These are phyloP conservation scores for Colletotrichum ledebouriae DNA, from an alignment of 2,329 filamentous ascomycete species.

Conservation along the genomic window DNA sequence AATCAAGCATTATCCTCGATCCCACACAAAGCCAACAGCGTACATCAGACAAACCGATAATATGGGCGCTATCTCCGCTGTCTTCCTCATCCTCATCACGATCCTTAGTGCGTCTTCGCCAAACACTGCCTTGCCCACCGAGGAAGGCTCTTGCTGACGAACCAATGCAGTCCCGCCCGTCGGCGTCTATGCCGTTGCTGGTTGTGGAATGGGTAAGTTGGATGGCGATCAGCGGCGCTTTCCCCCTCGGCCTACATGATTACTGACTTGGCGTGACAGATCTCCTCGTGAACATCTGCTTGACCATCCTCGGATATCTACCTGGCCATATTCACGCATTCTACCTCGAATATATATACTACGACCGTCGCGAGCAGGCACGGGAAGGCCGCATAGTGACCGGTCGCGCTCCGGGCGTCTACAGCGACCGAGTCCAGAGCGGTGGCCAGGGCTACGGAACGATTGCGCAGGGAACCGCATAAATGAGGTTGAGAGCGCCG, in stretches of 20 bases:
- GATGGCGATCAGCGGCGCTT: neutral
- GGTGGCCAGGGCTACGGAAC: slow-evolving; percentile 74
- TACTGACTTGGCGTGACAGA: slow-evolving; percentile 55
- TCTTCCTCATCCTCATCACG: slow-evolving; percentile 66
- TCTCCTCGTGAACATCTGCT: slow-evolving; percentile 74
- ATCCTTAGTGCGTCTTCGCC: slow-evolving; percentile 64
- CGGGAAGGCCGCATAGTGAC: slow-evolving; percentile 67
- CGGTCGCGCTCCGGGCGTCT: slow-evolving; percentile 75
- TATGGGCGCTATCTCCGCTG: slow-evolving; percentile 64
- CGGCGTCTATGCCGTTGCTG: slow-evolving; percentile 73
- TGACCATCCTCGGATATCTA: slow-evolving; percentile 78
- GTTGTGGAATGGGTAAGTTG: slow-evolving; percentile 68
- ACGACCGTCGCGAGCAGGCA: slow-evolving; percentile 76
- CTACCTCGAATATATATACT: slow-evolving; percentile 87
- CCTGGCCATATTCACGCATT: slow-evolving; percentile 86
- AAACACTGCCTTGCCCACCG: neutral
- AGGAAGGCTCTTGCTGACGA: slow-evolving; percentile 43
- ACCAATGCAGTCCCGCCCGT: slow-evolving; percentile 71
- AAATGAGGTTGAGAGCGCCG: neutral
- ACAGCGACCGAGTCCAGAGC: slow-evolving; percentile 78
- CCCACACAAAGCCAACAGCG: neutral
- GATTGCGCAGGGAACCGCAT: slow-evolving; percentile 47
- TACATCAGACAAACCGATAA: slow-evolving; percentile 46
- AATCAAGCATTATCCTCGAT: slow-evolving; percentile 37
- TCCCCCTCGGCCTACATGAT: neutral